Evolutionary conservation across 208 protist genomes (phyloP).

Genomic region (Acanthamoeba royreba): DNA sequence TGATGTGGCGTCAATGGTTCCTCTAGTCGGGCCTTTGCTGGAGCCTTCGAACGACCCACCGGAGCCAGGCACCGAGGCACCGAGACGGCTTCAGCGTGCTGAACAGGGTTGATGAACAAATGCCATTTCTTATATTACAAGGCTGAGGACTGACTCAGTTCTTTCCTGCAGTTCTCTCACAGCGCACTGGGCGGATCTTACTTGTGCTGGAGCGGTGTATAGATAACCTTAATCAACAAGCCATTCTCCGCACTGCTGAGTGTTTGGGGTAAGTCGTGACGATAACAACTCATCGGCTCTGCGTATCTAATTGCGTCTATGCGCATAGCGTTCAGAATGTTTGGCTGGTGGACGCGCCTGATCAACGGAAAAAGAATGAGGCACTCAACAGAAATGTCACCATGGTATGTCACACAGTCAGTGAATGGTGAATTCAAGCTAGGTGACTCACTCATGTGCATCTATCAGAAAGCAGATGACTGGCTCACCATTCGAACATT

Average conservation of each 20-base stretch:
- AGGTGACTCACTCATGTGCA: no score
- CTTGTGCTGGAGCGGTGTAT: conserved; percentile 57
- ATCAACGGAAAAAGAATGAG: not conserved
- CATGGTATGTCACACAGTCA: no score
- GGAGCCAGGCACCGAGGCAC: not conserved
- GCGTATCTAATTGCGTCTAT: not conserved
- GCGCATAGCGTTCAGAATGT: not conserved
- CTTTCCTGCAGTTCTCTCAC: conserved; percentile 8
- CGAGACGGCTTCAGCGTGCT: not conserved
- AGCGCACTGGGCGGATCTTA: conserved; percentile 42
- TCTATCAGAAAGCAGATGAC: not conserved
- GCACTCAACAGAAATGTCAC: not conserved
- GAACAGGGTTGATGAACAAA: no score
- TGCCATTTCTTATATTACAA: no score
- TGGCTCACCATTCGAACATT: conserved; percentile 14
- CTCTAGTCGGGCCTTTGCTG: not conserved
- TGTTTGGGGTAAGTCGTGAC: not conserved
- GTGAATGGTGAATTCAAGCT: no score
- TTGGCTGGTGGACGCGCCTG: not conserved
- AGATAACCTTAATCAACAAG: conserved; percentile 56
- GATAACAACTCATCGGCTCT: not conserved
- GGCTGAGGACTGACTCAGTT: no score
- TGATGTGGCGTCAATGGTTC: no score
- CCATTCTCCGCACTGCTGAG: conserved; percentile 62
- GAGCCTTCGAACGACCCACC: not conserved